Percentiles rank a stretch among this genome's conserved stretches.
These are phyloP conservation scores for Fusarium sp. DNA, from an alignment of 2,329 filamentous ascomycete species.

Conservation along the genomic window DNA sequence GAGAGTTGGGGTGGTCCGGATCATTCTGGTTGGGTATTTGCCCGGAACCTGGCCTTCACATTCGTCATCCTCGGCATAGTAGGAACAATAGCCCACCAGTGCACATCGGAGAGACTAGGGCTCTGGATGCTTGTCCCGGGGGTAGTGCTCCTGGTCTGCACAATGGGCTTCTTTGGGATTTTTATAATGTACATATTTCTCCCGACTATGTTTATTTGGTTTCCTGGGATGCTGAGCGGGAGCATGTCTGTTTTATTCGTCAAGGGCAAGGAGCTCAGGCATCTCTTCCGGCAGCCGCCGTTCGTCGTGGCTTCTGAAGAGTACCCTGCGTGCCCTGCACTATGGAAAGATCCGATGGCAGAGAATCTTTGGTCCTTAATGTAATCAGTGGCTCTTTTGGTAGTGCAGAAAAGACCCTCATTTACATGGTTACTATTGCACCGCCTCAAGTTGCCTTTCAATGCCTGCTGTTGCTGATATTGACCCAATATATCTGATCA, in stretches of 20 bases:
- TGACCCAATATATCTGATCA: no score
- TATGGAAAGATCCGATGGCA: slow-evolving; percentile 27
- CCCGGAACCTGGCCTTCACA: background rate
- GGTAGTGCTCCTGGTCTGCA: background rate
- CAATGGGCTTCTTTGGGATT: background rate
- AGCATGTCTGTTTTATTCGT: background rate
- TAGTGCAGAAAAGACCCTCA: no score
- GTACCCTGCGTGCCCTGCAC: background rate
- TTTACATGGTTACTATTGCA: no score
- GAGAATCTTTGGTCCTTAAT: slow-evolving; percentile 33
- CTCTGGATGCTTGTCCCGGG: background rate
- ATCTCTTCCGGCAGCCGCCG: slow-evolving; percentile 9
- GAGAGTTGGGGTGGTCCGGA: background rate
- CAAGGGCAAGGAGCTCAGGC: slow-evolving; percentile 7
- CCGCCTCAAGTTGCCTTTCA: no score
- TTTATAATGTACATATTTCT: background rate
- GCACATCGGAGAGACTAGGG: no score
- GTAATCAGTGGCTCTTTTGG: background rate
- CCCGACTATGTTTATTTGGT: background rate
- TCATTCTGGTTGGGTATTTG: background rate
- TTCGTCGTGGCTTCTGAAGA: background rate
- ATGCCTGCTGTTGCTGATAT: no score
- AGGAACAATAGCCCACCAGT: no score
- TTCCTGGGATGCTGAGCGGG: slow-evolving; percentile 2
- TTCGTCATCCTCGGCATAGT: background rate